Base-by-base conservation (phyloP, 495 filamentous ascomycete genomes). In the Barbatosphaeria neglecta region DNA sequence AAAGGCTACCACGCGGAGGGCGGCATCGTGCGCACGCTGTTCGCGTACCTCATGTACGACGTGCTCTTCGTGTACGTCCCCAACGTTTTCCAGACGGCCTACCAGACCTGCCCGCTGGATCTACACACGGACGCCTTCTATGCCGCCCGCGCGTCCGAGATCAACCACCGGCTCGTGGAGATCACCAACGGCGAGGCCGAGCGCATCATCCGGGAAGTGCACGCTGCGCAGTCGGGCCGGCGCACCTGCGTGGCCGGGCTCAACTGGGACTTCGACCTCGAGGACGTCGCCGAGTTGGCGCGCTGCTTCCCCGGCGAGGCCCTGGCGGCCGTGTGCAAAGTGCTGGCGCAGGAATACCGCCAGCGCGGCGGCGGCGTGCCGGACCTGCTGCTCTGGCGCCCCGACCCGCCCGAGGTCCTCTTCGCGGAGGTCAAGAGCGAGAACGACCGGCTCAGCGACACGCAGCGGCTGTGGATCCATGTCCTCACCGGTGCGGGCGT, bases 361-460 rank as follows among this genome's bases (percentile, higher is more conserved):
- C 80, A 87, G 50, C 69, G 92, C 18, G 86, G 87, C 10, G 84
- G 87, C 15, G 92, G 92, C 1, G 84, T 98, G 41, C 92, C 92
- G 22, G 92, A 98, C 68, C 64, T 98, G 40, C 86, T 98, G 51
- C 75, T 98, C 2, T 98, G 92, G 92, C 75, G 76, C 49, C 44
- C 52, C 18, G 46, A 51, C 16, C 39, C 39, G 39, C 39, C 39
- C 39, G 78, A 82, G 61, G 80, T 88, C 39, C 78, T 89, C 77
- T 94, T 96, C 66, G 74, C 78, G 3, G 90, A 96, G 65, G 89
- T 95, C 41, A 95, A 95, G 74, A 88, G 83, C 49, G 87, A 88
- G 66, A 96, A 95, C 69, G 92, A 98, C 72, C 78, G 88, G 25
- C 70, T 98, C 58, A 95, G 90, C 65, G 92, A 98, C 73, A 93